phyloP scores from a whole-genome alignment of 2,329 filamentous ascomycete species.

The Massarina eburnea region DNA sequence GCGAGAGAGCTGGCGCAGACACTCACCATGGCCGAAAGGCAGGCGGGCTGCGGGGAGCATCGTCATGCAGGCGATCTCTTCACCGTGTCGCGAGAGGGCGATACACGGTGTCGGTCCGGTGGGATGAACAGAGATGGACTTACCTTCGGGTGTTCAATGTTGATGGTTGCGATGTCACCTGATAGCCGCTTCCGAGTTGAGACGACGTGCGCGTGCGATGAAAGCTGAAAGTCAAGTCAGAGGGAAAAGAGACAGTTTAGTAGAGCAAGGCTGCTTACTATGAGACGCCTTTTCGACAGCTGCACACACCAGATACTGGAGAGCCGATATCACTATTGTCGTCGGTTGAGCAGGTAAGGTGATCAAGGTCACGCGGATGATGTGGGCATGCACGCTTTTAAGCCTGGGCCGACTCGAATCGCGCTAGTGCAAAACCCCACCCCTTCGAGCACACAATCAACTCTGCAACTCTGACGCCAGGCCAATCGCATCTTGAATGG shows the following conservation, averaged over 20 bases:
- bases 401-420: neutral
- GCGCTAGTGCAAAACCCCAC: neutral
- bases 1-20: slow-evolving; percentile 5
- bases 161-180: slow-evolving; percentile 2
- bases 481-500: too few relatives aligned
- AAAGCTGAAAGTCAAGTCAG: neutral
- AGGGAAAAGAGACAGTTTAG: neutral
- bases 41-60: slow-evolving; percentile 14
- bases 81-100: neutral
- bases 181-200: slow-evolving; percentile 13
- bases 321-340: neutral
- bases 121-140: neutral
- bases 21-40: slow-evolving; percentile 14
- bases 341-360: slow-evolving; percentile 1
- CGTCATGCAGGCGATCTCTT: slow-evolving; percentile 6
- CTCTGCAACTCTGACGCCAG: too few relatives aligned
- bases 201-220: neutral
- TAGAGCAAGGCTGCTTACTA: neutral
- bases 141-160: neutral
- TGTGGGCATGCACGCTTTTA: neutral
- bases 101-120: neutral
- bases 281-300: neutral
- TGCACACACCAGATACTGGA: neutral
- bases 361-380: slow-evolving; percentile 1
- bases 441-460: too few relatives aligned